Percentiles rank a stretch among this genome's conserved stretches.
phyloP scores from a whole-genome alignment of 1,284 basidiomycete genomes.

The Wallemia mellicola region DNA sequence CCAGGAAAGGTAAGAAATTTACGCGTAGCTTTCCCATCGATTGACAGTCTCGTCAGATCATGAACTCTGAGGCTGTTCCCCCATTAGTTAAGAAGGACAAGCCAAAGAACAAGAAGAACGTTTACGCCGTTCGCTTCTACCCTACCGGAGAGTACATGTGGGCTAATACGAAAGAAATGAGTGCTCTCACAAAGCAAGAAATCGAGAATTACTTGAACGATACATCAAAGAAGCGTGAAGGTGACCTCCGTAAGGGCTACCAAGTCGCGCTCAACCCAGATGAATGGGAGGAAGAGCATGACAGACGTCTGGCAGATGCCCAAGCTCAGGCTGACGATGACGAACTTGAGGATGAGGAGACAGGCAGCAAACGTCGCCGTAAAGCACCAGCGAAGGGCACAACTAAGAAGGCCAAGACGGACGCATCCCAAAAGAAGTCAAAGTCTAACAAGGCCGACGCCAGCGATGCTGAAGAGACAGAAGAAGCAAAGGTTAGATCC shows the following conservation, averaged over 20 bases:
- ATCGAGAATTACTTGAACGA: constrained; percentile 55
- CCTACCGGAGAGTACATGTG: constrained; percentile 70
- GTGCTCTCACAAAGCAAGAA: constrained; percentile 41
- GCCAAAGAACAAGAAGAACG: constrained; percentile 36
- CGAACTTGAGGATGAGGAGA: constrained; percentile 23
- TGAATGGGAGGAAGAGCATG: constrained; percentile 30
- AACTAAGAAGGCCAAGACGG: constrained; percentile 8
- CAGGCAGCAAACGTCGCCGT: constrained; percentile 16
- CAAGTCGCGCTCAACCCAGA: constrained; percentile 48
- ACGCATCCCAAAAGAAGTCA: constrained; percentile 16
- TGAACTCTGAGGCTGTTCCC: constrained; percentile 36
- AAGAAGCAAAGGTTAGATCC: constrained; percentile 26
- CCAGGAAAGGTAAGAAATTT: constrained; percentile 34
- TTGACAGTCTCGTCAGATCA: constrained; percentile 23
- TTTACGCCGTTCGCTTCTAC: constrained; percentile 63
- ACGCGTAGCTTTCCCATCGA: background rate
- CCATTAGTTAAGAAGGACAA: constrained; percentile 31
- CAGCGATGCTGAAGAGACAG: constrained; percentile 16
- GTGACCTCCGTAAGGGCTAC: constrained; percentile 50
- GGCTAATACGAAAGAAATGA: constrained; percentile 53
- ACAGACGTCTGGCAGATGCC: constrained; percentile 28
- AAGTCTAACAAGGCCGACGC: constrained; percentile 21
- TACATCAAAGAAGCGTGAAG: constrained; percentile 34
- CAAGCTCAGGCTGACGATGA: constrained; percentile 36
- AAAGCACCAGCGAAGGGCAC: constrained; percentile 11